These are phyloP conservation scores for Tolypocladium nubicola DNA, from an alignment of 2,329 filamentous ascomycete species.

Conservation along the genomic window DNA sequence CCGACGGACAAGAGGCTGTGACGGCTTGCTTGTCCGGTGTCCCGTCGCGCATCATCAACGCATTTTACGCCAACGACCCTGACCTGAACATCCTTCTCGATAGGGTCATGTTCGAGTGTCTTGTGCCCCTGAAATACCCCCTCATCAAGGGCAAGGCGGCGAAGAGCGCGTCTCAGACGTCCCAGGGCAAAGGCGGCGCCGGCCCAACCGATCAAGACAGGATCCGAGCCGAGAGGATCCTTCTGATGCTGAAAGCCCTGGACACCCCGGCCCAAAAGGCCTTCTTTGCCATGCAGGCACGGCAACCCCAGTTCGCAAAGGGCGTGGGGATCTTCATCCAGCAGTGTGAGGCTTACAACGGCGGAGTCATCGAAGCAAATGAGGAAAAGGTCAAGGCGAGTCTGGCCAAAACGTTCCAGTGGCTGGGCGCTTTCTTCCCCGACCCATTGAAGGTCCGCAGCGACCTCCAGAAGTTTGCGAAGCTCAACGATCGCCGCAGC, in stretches of 20 bases:
- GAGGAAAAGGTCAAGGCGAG: slow-evolving; percentile 58
- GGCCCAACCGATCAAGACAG: slow-evolving; percentile 59
- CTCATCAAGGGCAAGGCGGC: slow-evolving; percentile 47
- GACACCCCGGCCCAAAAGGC: slow-evolving; percentile 72
- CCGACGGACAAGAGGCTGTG: slow-evolving; percentile 69
- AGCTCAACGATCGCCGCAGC: slow-evolving; percentile 76
- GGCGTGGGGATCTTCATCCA: slow-evolving; percentile 69
- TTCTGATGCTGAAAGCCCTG: slow-evolving; percentile 70
- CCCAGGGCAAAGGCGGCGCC: slow-evolving; percentile 26
- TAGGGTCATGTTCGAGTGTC: slow-evolving; percentile 72
- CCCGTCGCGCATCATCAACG: slow-evolving; percentile 75
- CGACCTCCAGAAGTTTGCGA: slow-evolving; percentile 85
- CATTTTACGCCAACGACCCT: slow-evolving; percentile 79
- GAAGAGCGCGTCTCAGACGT: slow-evolving; percentile 50
- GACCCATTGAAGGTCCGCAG: slow-evolving; percentile 61
- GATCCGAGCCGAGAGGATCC: slow-evolving; percentile 72
- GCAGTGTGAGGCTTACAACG: slow-evolving; percentile 83
- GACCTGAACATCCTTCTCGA: slow-evolving; percentile 81
- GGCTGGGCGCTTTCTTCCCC: slow-evolving; percentile 64
- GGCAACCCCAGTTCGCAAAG: slow-evolving; percentile 64
- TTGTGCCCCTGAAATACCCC: slow-evolving; percentile 85
- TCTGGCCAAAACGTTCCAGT: slow-evolving; percentile 62
- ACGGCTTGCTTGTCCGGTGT: slow-evolving; percentile 67
- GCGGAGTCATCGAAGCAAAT: slow-evolving; percentile 67
- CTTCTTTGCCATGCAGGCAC: slow-evolving; percentile 75